A percentile compares a stretch with the other conserved stretches of the same genome.
These are phyloP conservation scores for Emmonsiellopsis sp. DNA, from an alignment of 2,329 filamentous ascomycete genomes.

Conservation along the genomic window DNA sequence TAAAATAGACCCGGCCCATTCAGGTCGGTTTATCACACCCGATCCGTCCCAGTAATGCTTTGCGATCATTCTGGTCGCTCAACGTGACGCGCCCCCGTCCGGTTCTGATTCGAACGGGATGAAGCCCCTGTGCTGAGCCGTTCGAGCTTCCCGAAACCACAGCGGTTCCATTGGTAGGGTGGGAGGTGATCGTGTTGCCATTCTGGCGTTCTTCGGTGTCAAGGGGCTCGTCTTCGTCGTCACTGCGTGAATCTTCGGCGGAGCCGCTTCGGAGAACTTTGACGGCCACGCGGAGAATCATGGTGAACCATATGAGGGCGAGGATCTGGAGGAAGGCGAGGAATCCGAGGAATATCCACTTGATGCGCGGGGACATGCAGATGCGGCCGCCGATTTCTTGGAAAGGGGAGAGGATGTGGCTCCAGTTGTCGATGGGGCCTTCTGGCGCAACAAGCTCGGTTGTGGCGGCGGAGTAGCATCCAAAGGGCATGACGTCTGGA, in stretches of 20 bases:
- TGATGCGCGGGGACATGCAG: constrained; percentile 68
- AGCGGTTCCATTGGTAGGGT: constrained; percentile 11
- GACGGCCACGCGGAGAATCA: constrained; percentile 76
- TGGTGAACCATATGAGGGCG: constrained; percentile 76
- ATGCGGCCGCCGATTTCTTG: constrained; percentile 60
- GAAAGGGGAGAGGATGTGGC: constrained; percentile 66
- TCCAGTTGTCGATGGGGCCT: constrained; percentile 29
- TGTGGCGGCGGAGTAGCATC: constrained; percentile 56
- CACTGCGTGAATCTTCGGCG: constrained; percentile 80
- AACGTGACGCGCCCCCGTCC: constrained; percentile 30
- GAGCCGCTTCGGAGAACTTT: constrained; percentile 64
- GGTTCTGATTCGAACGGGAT: constrained; percentile 19
- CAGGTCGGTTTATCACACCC: constrained; percentile 22
- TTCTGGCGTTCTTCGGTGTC: constrained; percentile 18
- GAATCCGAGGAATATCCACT: constrained; percentile 65
- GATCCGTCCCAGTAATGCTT: constrained; percentile 23
- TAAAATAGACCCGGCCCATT: background rate
- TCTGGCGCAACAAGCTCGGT: constrained; percentile 18
- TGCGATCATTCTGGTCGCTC: constrained; percentile 30
- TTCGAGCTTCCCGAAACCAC: constrained; percentile 22
- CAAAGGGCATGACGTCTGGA: constrained; percentile 51
- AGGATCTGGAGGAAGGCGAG: constrained; percentile 71
- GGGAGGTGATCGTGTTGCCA: constrained; percentile 12
- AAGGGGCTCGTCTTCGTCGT: constrained; percentile 61
- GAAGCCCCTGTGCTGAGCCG: constrained; percentile 18